Evolutionary conservation across 2,329 filamentous ascomycete genomes (phyloP), one percentile per base, ranked within the genome.

Genomic region (Exserohilum rostratum): DNA sequence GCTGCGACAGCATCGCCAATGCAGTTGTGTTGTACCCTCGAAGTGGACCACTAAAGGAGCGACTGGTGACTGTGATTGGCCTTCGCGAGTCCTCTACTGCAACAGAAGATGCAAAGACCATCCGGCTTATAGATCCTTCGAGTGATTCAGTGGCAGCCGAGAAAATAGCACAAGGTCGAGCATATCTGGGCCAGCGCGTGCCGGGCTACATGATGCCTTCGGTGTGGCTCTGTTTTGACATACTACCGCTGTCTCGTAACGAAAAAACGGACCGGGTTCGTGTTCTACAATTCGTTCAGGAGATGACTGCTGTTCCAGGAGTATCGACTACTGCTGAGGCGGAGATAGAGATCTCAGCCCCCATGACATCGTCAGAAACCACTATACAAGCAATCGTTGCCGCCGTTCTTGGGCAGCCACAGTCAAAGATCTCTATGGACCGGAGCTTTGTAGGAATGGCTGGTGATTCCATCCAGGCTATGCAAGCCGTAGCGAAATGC

Each of bases 1-100:
- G 11, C 27, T 31, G 13, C 35, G 66, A 20, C 9, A 20, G 34
- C 25, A 25, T 33, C 34, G 35, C 27, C 15, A 25, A 29, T 15
- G 44, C 31, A 5, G 44, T 78, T 45, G 76, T 79, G 3, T 67
- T 77, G n/a, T 57, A 79, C 38, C 72, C 75, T 6, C 76, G 76
- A 51, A 65, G 58, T n/a, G 76, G 76, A 11, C 70, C 60, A 3
- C 65, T 70, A 25, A 70, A 77, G 47, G 67, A 77, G 46, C 73
- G 72, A 5, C 70, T 79, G 12, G 73, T 78, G 5, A 71, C 77
- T 10, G 74, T 82, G 1, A 59, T 78, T 55, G 74, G 76, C 13
- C 57, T 77, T 18, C 27, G 30, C 30, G 27, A 31, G 11, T 34
- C 30, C 10, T 45, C 42, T 10, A 31, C 13, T 9, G 17, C 29